Evolutionary conservation across 768 basidiomycete genomes (phyloP).

Genomic region (Leccinum pellstonianum): DNA sequence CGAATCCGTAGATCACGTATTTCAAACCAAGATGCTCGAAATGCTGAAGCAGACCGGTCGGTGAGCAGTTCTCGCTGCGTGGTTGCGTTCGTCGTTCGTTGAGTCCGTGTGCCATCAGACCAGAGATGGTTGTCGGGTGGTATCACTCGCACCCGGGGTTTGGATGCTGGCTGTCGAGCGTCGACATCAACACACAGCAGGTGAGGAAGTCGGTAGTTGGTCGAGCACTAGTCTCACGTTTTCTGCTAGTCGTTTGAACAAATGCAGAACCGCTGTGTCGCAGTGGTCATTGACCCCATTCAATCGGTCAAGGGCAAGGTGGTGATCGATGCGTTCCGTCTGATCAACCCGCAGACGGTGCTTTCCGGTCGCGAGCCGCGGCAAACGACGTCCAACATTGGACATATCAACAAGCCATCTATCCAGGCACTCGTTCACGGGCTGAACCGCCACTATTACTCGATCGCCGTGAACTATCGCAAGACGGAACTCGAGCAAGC

Average conservation of each 20-base stretch:
- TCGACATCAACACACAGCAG: slow-evolving; percentile 99
- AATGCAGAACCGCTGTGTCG: slow-evolving; percentile 89
- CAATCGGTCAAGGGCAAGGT: slow-evolving; percentile 99
- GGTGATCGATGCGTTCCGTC: slow-evolving; percentile 97
- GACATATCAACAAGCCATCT: slow-evolving; percentile 98
- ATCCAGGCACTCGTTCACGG: slow-evolving; percentile 99
- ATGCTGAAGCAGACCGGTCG: slow-evolving; percentile 99
- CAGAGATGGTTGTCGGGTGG: slow-evolving; percentile 99
- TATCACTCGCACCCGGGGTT: slow-evolving; percentile 99
- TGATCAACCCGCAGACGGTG: slow-evolving; percentile 89
- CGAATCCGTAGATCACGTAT: slow-evolving; percentile 98
- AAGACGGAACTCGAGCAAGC: slow-evolving; percentile 98
- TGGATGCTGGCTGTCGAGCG: slow-evolving; percentile 98
- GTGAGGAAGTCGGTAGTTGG: slow-evolving; percentile 36
- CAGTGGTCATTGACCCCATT: slow-evolving; percentile 97
- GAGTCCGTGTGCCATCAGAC: slow-evolving; percentile 42
- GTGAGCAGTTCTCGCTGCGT: slow-evolving; percentile 43
- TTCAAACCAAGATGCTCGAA: slow-evolving; percentile 97
- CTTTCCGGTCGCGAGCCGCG: slow-evolving; percentile 92
- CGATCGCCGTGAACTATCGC: slow-evolving; percentile 95
- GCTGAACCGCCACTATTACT: slow-evolving; percentile 97
- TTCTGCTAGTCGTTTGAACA: slow-evolving; percentile 86
- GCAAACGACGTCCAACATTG: slow-evolving; percentile 97
- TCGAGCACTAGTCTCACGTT: slow-evolving; percentile 15
- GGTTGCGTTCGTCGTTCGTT: slow-evolving; percentile 1